Evolutionary conservation across 768 basidiomycete genomes (phyloP).

Genomic region (Boletus tylopilopsis): DNA sequence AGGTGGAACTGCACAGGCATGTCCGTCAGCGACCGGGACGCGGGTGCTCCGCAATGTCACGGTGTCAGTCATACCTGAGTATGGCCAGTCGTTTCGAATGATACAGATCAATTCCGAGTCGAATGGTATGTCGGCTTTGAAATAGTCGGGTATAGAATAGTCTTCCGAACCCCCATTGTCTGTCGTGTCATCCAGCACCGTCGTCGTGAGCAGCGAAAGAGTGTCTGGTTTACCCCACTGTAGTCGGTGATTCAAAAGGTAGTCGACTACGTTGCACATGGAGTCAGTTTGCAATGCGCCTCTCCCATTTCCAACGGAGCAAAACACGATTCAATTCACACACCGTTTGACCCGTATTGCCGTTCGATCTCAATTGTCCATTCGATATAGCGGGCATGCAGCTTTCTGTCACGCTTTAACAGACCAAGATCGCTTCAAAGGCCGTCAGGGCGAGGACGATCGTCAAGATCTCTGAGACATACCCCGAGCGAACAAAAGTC

Average conservation of each 20-base stretch:
- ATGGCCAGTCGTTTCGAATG: slow-evolving; percentile 86
- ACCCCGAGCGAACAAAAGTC: slow-evolving; percentile 79
- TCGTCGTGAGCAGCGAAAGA: slow-evolving; percentile 54
- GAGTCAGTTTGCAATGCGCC: neutral
- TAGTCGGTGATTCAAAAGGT: slow-evolving; percentile 62
- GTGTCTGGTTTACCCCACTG: slow-evolving; percentile 74
- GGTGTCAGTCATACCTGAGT: slow-evolving; percentile 52
- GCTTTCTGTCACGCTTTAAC: slow-evolving; percentile 64
- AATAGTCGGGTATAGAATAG: slow-evolving; percentile 46
- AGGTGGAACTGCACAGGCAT: slow-evolving; percentile 47
- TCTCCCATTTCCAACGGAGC: too few species aligned
- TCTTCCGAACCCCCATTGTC: neutral
- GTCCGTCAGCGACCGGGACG: neutral
- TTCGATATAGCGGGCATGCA: slow-evolving; percentile 63
- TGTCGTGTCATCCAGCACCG: slow-evolving; percentile 34
- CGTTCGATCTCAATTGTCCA: slow-evolving; percentile 55
- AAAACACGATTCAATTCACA: slow-evolving; percentile 15
- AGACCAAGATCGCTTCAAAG: slow-evolving; percentile 70
- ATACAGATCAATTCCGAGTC: slow-evolving; percentile 55
- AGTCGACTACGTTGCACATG: slow-evolving; percentile 48
- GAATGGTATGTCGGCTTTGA: slow-evolving; percentile 56
- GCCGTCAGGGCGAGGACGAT: neutral
- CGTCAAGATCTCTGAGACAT: slow-evolving; percentile 11
- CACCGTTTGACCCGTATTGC: slow-evolving; percentile 66
- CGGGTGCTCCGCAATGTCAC: neutral